phyloP scores from a whole-genome alignment of 331 rosid species.

The Spiraea crenata region DNA sequence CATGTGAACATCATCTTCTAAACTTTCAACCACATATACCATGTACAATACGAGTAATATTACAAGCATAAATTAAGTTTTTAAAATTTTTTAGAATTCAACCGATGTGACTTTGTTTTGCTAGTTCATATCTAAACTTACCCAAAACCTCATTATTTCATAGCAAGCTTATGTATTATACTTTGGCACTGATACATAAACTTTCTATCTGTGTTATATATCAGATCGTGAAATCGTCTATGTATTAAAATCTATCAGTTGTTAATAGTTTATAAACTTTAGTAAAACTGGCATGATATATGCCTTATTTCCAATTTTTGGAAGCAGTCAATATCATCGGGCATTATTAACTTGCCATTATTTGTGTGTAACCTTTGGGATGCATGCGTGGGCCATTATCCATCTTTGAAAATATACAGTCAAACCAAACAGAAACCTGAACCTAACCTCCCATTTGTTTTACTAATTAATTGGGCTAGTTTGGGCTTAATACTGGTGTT shows the following conservation, averaged over 20 bases:
- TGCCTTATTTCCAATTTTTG: slow-evolving; percentile 3
- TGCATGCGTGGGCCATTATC: slow-evolving; percentile 19
- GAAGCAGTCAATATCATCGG: slow-evolving; percentile 21
- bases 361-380: slow-evolving; percentile 13
- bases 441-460: background rate
- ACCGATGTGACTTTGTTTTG: too few species aligned
- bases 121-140: too few species aligned
- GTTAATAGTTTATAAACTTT: too few species aligned
- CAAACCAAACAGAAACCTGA: slow-evolving; percentile 2
- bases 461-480: background rate
- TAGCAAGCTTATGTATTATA: too few species aligned
- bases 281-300: too few species aligned
- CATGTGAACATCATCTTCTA: slow-evolving; percentile 51
- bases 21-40: slow-evolving; percentile 37
- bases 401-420: slow-evolving; percentile 7
- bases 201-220: too few species aligned
- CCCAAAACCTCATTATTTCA: too few species aligned
- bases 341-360: slow-evolving; percentile 19
- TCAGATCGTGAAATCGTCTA: too few species aligned
- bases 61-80: too few species aligned
- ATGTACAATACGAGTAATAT: background rate
- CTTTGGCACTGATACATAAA: too few species aligned
- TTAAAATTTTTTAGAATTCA: too few species aligned
- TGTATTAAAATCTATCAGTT: too few species aligned
- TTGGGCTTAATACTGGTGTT: background rate